A percentile compares a stretch with the other conserved stretches of the same genome.
Conservation (phyloP, 1,139 yeast genomes). For the Scheffersomyces titani region DNA sequence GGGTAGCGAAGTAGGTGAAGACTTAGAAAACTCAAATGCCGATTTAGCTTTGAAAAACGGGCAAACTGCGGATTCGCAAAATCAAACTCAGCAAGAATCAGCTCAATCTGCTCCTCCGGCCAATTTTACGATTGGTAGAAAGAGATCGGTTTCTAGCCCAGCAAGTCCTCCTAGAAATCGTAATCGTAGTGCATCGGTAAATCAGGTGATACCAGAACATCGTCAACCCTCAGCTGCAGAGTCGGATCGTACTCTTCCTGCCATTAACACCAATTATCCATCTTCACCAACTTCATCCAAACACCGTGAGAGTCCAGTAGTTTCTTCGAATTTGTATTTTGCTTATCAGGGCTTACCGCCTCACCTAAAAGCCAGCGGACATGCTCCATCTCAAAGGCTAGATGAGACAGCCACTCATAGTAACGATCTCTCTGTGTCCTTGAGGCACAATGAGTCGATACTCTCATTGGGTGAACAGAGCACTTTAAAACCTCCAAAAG, state of each 20-base stretch:
- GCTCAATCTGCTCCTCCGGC: background rate
- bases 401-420: constrained; percentile 8
- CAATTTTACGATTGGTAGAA: constrained; percentile 19
- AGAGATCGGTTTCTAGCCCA: constrained; percentile 28
- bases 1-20: background rate
- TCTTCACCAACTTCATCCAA: background rate
- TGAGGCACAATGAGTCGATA: constrained; percentile 48
- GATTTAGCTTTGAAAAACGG: background rate
- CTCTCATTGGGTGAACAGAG: constrained; percentile 26
- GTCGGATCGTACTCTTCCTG: constrained; percentile 10
- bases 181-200: constrained; percentile 2
- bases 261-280: constrained; percentile 8
- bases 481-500: constrained; percentile 24
- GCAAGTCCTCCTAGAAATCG: constrained; percentile 10
- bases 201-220: constrained; percentile 1
- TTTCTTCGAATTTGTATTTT: constrained; percentile 50
- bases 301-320: constrained; percentile 26
- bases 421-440: constrained; percentile 33
- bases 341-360: constrained; percentile 60
- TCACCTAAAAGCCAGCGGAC: constrained; percentile 29
- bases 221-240: constrained; percentile 5
- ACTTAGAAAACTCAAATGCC: background rate
- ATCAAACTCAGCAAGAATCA: background rate
- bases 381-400: constrained; percentile 4
- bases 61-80: background rate